A percentile compares a stretch with the other conserved stretches of the same genome.
phyloP scores from a whole-genome alignment of 139 green algal genomes.

The Chlorokybus atmophyticus region DNA sequence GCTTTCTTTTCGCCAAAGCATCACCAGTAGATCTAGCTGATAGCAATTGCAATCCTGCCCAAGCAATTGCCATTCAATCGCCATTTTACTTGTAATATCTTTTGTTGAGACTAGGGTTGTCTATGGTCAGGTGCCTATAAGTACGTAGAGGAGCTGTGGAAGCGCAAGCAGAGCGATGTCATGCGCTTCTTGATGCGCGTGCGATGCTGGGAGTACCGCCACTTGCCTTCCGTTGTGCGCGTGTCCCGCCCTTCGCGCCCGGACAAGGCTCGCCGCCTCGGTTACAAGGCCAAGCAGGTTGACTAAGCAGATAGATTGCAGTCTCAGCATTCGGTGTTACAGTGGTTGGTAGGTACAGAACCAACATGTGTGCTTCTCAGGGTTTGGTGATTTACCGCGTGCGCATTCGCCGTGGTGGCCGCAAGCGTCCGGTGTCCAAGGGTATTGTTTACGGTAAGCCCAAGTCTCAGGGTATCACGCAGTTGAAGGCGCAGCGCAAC shows the following conservation, averaged over 20 bases:
- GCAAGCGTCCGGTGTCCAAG: conserved; percentile 92
- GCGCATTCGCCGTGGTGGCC: conserved; percentile 84
- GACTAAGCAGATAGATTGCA: too few relatives aligned
- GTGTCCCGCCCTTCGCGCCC: conserved; percentile 71
- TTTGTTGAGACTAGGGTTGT: too few relatives aligned
- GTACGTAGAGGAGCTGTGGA: conserved; percentile 97
- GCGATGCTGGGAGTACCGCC: conserved; percentile 98
- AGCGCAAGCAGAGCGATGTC: conserved; percentile 98
- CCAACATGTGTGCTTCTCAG: too few relatives aligned
- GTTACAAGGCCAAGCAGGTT: conserved; percentile 78
- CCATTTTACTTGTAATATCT: too few relatives aligned
- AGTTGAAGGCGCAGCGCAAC: conserved; percentile 94
- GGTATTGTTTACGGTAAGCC: conserved; percentile 87
- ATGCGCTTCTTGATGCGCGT: conserved; percentile 95
- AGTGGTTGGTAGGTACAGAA: too few relatives aligned
- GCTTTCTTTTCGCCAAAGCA: too few relatives aligned
- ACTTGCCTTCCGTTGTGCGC: conserved; percentile 79
- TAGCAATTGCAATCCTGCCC: too few relatives aligned
- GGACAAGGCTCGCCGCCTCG: conserved; percentile 92
- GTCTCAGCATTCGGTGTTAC: too few relatives aligned
- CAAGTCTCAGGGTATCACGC: conserved; percentile 86
- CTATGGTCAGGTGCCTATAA: conserved; percentile 50
- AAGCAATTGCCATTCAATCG: too few relatives aligned
- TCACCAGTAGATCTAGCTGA: too few relatives aligned
- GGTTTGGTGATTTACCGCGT: conserved; percentile 93